phyloP scores from a whole-genome alignment of 345 rosid species.

The Citrus trifoliata region DNA sequence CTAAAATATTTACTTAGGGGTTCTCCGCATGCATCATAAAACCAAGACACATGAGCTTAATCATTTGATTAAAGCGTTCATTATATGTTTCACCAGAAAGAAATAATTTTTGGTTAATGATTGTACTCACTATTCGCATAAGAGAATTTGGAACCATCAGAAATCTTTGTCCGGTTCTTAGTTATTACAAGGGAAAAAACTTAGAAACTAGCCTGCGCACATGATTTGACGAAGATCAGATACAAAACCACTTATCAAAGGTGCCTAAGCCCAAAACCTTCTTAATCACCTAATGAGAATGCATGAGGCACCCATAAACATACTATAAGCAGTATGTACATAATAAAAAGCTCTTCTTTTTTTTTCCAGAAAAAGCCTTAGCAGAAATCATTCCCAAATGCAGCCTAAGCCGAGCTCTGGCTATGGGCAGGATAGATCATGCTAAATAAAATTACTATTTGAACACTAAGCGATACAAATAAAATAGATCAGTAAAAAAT shows the following conservation, averaged over 20 bases:
- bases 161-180: not conserved
- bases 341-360: not conserved
- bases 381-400: not conserved
- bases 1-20: not conserved
- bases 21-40: not conserved
- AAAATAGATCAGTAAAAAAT: not conserved
- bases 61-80: not conserved
- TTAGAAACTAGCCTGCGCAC: not conserved
- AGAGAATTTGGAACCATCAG: not conserved
- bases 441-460: not conserved
- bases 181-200: not conserved
- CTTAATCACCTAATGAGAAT: not conserved
- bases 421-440: not conserved
- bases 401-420: not conserved
- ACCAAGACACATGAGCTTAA: not conserved
- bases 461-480: not conserved
- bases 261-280: not conserved
- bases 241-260: not conserved
- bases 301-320: not conserved
- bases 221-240: not conserved
- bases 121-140: not conserved
- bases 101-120: not conserved
- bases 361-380: not conserved
- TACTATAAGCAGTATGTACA: not conserved
- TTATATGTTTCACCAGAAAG: not conserved